These are phyloP conservation scores for Pyrrhoderma lamaoense DNA, from an alignment of 1,284 basidiomycete genomes.

Conservation along the genomic window DNA sequence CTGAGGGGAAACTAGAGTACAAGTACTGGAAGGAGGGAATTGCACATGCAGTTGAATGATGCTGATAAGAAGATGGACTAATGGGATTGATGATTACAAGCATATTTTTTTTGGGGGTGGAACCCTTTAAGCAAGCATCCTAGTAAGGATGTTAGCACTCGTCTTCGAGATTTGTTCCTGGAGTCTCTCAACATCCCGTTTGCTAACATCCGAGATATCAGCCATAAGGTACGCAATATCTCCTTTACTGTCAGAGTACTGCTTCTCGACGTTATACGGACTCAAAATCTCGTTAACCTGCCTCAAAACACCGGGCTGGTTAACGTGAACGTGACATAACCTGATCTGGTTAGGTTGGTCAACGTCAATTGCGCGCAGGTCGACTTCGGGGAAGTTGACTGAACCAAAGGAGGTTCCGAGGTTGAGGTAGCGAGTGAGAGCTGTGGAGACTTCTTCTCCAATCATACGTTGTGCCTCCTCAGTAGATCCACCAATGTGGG, in stretches of 20 bases:
- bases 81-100: too few species aligned
- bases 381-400: slow-evolving; percentile 99
- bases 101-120: too few species aligned
- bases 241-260: slow-evolving; percentile 94
- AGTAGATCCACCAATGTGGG: slow-evolving; percentile 99
- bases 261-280: slow-evolving; percentile 98
- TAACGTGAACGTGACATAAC: slow-evolving; percentile 94
- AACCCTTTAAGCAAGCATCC: slow-evolving; percentile 50
- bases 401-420: slow-evolving; percentile 87
- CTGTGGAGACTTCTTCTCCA: slow-evolving; percentile 87
- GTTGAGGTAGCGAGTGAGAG: slow-evolving; percentile 86
- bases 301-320: slow-evolving; percentile 95
- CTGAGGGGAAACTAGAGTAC: background rate
- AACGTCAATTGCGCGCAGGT: slow-evolving; percentile 84
- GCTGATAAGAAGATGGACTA: background rate
- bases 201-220: slow-evolving; percentile 88
- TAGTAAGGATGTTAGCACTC: slow-evolving; percentile 80
- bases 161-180: slow-evolving; percentile 81
- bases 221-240: slow-evolving; percentile 95
- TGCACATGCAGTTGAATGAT: background rate
- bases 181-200: slow-evolving; percentile 75
- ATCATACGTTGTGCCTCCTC: slow-evolving; percentile 99
- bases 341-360: slow-evolving; percentile 81
- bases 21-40: background rate
- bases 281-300: slow-evolving; percentile 91